phyloP scores from a whole-genome alignment of 495 filamentous ascomycete genomes.

The Penicillium tannophilum region DNA sequence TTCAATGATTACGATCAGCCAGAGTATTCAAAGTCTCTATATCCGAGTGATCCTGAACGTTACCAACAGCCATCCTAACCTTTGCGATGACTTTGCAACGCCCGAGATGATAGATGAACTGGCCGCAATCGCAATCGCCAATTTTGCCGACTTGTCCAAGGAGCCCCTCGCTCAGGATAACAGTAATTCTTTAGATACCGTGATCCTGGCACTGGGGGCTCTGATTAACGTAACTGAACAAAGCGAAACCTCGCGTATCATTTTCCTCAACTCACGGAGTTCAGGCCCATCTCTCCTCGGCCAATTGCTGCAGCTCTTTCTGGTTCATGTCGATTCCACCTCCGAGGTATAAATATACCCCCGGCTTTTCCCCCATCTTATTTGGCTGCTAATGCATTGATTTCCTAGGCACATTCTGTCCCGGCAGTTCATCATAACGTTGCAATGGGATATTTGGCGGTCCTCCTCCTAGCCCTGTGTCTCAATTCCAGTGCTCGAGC shows the following conservation, averaged over 20 bases:
- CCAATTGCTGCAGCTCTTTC: constrained; percentile 46
- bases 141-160: constrained; percentile 42
- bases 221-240: constrained; percentile 90
- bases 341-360: constrained; percentile 44
- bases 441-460: constrained; percentile 84
- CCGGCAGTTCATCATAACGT: constrained; percentile 85
- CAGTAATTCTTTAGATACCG: constrained; percentile 58
- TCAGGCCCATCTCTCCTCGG: constrained; percentile 38
- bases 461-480: constrained; percentile 80
- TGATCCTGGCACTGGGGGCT: constrained; percentile 79
- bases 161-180: constrained; percentile 47
- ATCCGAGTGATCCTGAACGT: constrained; percentile 82
- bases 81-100: constrained; percentile 67
- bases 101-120: constrained; percentile 59
- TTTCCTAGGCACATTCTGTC: constrained; percentile 75
- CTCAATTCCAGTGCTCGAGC: constrained; percentile 55
- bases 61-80: constrained; percentile 74
- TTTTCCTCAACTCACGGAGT: constrained; percentile 34
- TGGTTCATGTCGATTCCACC: constrained; percentile 39
- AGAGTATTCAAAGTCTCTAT: constrained; percentile 34
- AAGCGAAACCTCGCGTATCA: constrained; percentile 54
- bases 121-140: constrained; percentile 49
- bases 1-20: constrained; percentile 10
- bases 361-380: not conserved
- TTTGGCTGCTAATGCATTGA: constrained; percentile 4